Conservation (phyloP, 306 rosid species). For the Benincasa hispida region DNA sequence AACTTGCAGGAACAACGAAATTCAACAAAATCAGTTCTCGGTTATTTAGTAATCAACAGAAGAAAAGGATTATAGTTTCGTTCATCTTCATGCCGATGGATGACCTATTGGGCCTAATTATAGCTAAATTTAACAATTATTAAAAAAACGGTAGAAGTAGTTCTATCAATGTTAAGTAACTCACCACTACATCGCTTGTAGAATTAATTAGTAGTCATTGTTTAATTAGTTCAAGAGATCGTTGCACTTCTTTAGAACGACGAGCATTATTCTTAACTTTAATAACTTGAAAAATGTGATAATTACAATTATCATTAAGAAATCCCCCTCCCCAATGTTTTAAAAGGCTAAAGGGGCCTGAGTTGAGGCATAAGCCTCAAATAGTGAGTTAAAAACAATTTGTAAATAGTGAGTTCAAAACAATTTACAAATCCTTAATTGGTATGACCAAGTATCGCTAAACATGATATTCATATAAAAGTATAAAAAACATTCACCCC, state of each 20-base stretch:
- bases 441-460: too few species aligned
- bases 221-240: not conserved
- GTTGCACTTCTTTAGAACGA: not conserved
- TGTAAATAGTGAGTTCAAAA: too few species aligned
- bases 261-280: not conserved
- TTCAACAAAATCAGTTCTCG: not conserved
- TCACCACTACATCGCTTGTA: not conserved
- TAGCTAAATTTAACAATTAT: not conserved
- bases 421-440: too few species aligned
- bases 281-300: not conserved
- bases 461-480: too few species aligned
- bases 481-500: too few species aligned
- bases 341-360: too few species aligned
- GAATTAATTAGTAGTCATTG: not conserved
- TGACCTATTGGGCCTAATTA: not conserved
- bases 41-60: not conserved
- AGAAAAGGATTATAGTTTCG: not conserved
- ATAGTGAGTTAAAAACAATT: too few species aligned
- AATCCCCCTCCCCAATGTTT: too few species aligned
- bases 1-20: not conserved
- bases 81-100: not conserved
- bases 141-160: not conserved
- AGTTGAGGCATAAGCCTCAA: too few species aligned
- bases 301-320: too few species aligned
- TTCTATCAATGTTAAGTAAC: not conserved